phyloP scores from a whole-genome alignment of 495 filamentous ascomycete genomes.

The Aspergillus leporis region DNA sequence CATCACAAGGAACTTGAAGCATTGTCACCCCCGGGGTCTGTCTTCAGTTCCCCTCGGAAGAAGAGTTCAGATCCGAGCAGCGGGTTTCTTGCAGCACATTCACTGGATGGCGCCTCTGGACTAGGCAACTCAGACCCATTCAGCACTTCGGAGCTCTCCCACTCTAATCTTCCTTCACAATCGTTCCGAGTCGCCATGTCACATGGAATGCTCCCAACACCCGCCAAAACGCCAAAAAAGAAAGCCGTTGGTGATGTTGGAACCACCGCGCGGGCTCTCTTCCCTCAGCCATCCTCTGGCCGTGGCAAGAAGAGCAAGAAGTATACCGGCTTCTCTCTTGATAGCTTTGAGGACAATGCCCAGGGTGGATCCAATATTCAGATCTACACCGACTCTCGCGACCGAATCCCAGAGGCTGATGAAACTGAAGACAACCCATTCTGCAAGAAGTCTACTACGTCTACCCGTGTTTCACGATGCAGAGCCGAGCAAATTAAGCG shows the following conservation, averaged over 20 bases:
- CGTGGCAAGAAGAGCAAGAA: slow-evolving; percentile 56
- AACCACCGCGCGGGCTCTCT: slow-evolving; percentile 73
- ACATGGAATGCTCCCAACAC: slow-evolving; percentile 75
- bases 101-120: slow-evolving; percentile 15
- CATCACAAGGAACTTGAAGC: slow-evolving; percentile 20
- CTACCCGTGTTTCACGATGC: slow-evolving; percentile 39
- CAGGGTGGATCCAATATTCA: slow-evolving; percentile 57
- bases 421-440: slow-evolving; percentile 74
- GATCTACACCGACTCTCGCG: slow-evolving; percentile 89
- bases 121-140: slow-evolving; percentile 25
- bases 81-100: slow-evolving; percentile 15
- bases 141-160: slow-evolving; percentile 18
- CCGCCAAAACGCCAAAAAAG: slow-evolving; percentile 82
- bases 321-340: slow-evolving; percentile 64
- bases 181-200: slow-evolving; percentile 29
- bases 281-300: slow-evolving; percentile 55
- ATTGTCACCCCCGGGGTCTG: slow-evolving; percentile 40
- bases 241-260: slow-evolving; percentile 58
- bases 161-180: slow-evolving; percentile 17
- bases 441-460: slow-evolving; percentile 46
- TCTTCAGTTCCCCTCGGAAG: slow-evolving; percentile 53
- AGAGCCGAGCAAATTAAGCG: slow-evolving; percentile 44
- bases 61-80: slow-evolving; percentile 30
- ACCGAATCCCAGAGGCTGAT: slow-evolving; percentile 75
- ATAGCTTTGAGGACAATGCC: slow-evolving; percentile 60